These are phyloP conservation scores for Phytopythium helicoides DNA, from an alignment of 352 stramenopile genomes.

Conservation along the genomic window DNA sequence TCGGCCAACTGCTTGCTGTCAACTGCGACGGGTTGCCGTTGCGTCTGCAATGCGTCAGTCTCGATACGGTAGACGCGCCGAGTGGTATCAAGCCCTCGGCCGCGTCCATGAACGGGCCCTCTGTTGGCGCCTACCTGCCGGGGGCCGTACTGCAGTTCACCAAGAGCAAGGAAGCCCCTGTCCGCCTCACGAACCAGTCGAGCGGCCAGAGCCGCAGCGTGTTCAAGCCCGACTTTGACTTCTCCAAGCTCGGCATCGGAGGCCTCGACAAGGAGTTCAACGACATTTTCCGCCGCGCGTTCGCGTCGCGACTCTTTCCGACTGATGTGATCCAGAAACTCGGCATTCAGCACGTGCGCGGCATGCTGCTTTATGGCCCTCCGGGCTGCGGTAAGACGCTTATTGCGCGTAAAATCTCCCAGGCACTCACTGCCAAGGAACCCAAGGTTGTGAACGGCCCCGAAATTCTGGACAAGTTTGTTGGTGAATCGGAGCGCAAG, in stretches of 20 bases:
- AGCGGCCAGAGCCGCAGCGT: constrained; percentile 74
- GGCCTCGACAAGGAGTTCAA: constrained; percentile 99
- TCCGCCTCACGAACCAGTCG: constrained; percentile 80
- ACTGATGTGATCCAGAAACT: constrained; percentile 95
- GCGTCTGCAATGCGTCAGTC: constrained; percentile 52
- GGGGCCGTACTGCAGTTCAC: constrained; percentile 76
- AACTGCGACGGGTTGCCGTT: constrained; percentile 62
- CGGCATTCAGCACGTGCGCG: constrained; percentile 98
- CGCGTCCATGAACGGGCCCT: constrained; percentile 19
- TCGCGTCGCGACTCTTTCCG: constrained; percentile 97
- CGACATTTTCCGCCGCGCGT: constrained; percentile 99
- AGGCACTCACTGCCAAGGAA: constrained; percentile 95
- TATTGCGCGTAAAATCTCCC: constrained; percentile 97
- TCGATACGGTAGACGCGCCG: constrained; percentile 54
- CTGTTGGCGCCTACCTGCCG: constrained; percentile 52
- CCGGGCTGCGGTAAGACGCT: constrained; percentile 96
- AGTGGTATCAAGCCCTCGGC: constrained; percentile 19
- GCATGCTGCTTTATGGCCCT: constrained; percentile 87
- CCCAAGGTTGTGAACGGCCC: constrained; percentile 99
- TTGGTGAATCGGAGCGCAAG: constrained; percentile 98
- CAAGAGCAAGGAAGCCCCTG: constrained; percentile 70
- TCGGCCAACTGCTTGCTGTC: constrained; percentile 73
- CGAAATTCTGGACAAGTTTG: constrained; percentile 99
- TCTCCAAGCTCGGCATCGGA: constrained; percentile 98
- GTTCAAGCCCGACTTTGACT: constrained; percentile 98